Base-by-base conservation (phyloP, 495 filamentous ascomycete genomes). In the Aspergillus asperescens region DNA sequence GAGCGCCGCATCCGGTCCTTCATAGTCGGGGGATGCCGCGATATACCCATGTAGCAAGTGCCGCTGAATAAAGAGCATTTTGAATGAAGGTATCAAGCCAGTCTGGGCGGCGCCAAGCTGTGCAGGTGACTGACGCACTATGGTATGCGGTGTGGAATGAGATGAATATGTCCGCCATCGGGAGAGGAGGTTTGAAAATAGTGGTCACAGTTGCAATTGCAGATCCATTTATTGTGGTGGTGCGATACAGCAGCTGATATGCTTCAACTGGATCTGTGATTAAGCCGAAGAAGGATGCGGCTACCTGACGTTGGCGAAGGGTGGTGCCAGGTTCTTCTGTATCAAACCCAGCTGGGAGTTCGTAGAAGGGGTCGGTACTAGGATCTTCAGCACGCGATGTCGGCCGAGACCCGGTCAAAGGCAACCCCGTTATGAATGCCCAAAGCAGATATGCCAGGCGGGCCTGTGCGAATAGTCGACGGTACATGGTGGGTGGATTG, bases 221-320 rank as follows among this genome's bases (percentile, higher is more conserved):
- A 0, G 67, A 64, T 8, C 67, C 67, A 42, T 70, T 60, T 39
- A 69, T 52, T 6, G 67, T 59, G 10, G 70, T 78, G 0, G 76
- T 74, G 2, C 74, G 73, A 60, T 72, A 81, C 9, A 81, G 69
- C 32, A 80, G 67, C 35, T 80, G 73, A 55, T 73, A 75, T 16
- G 53, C 52, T 18, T 63, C 52, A 7, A 70, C 59, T 1, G 61
- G 64, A 31, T 68, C 55, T 2, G 57, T 58, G 20, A 70, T 55
- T 0, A 69, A n/a, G 16, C 67, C 67, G 19, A 70, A 49, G 48
- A 70, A 64, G 16, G 62, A 48, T 9, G 61, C 54, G 15, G n/a
- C 48, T 43, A 70, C 31, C 5, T 28, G 50, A 9, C 67, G 62
- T 22, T 63, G 25, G 7, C 59, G 61, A 32, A 70, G 52, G 44